Percentiles rank a stretch among this genome's conserved stretches.
Evolutionary conservation across 2,329 filamentous ascomycete species (phyloP).

Genomic region (Trichocomaceae sp.): DNA sequence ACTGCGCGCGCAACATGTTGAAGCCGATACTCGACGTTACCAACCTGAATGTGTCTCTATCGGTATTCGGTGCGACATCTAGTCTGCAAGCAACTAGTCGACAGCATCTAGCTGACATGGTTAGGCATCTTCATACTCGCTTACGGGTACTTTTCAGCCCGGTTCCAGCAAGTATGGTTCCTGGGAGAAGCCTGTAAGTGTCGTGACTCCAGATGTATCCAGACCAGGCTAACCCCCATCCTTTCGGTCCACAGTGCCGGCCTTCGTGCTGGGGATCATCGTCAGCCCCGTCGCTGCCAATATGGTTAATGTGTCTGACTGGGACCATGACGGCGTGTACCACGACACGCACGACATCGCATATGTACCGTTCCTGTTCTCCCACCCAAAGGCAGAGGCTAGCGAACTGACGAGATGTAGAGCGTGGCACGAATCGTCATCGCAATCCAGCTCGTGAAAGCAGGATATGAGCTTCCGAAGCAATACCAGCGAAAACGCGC

Average conservation of each 20-base stretch:
- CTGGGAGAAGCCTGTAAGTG: conserved; percentile 35
- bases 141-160: conserved; percentile 30
- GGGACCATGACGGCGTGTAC: conserved; percentile 28
- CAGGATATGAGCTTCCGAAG: conserved; percentile 55
- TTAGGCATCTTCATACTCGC: conserved; percentile 26
- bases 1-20: conserved; percentile 22
- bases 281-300: conserved; percentile 51
- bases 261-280: conserved; percentile 48
- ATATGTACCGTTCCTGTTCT: conserved; percentile 26
- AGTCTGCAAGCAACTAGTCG: neutral
- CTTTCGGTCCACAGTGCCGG: conserved; percentile 42
- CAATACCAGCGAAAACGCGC: conserved; percentile 47
- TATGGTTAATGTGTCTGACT: conserved; percentile 43
- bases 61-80: conserved; percentile 26
- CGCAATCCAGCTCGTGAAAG: conserved; percentile 57
- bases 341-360: conserved; percentile 34
- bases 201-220: neutral
- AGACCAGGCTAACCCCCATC: conserved; percentile 1
- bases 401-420: conserved; percentile 15
- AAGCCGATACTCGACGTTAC: conserved; percentile 31
- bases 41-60: conserved; percentile 29
- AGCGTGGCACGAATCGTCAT: conserved; percentile 55
- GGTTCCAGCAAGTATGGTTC: conserved; percentile 35
- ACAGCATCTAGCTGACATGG: neutral
- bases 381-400: neutral